phyloP scores from a whole-genome alignment of 306 rosid genomes.

The Morella rubra region DNA sequence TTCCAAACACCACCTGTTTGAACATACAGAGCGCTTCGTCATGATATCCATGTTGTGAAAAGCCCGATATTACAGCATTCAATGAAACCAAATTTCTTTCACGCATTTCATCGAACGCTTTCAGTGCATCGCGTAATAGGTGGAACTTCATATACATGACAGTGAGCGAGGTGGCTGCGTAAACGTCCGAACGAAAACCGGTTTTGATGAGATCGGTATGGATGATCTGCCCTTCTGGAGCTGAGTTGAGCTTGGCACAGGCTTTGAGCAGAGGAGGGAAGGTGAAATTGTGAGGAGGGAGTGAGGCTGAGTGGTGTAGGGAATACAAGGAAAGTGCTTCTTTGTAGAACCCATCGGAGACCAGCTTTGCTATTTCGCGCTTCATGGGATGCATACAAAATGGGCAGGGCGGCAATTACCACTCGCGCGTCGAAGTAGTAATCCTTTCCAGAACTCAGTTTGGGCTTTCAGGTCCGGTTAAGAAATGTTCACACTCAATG shows the following conservation, averaged over 20 bases:
- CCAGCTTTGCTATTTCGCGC: conserved; percentile 45
- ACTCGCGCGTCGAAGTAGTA: not conserved
- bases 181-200: conserved; percentile 49
- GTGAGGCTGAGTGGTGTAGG: conserved; percentile 35
- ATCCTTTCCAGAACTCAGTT: not conserved
- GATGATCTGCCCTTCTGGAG: conserved; percentile 39
- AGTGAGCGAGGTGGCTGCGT: conserved; percentile 56
- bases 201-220: conserved; percentile 62
- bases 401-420: not conserved
- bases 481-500: not conserved
- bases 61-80: conserved; percentile 56
- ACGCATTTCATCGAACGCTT: conserved; percentile 64
- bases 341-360: conserved; percentile 52
- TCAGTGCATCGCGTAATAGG: conserved; percentile 39
- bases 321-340: conserved; percentile 52
- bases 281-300: conserved; percentile 45
- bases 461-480: not conserved
- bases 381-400: conserved; percentile 37
- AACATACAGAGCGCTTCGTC: conserved; percentile 43
- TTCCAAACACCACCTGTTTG: conserved; percentile 27
- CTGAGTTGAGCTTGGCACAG: conserved; percentile 44
- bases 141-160: conserved; percentile 32
- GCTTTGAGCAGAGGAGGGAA: conserved; percentile 79
- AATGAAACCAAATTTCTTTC: conserved; percentile 45
- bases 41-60: conserved; percentile 39